A percentile compares a stretch with the other conserved stretches of the same genome.
Conservation (phyloP, 2,329 filamentous ascomycete genomes). For the Emergomyces africanus region DNA sequence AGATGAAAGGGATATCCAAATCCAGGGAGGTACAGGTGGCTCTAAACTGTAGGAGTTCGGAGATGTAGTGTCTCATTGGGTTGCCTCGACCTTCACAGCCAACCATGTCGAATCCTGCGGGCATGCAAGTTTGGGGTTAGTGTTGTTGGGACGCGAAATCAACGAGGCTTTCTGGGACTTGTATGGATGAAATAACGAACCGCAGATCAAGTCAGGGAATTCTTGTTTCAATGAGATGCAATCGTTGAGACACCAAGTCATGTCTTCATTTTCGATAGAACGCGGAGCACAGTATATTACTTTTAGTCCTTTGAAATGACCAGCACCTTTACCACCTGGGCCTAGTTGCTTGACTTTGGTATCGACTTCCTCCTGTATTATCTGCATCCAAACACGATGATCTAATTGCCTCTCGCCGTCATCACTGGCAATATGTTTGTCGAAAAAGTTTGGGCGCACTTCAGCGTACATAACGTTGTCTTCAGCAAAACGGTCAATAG, state of each 20-base stretch:
- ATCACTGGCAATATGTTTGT: constrained; percentile 1
- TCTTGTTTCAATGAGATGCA: constrained; percentile 1
- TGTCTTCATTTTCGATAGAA: constrained; percentile 1
- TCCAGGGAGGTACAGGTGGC: constrained; percentile 67
- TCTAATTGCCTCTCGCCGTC: constrained; percentile 1
- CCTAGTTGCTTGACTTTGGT: not conserved
- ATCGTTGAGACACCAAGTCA: constrained; percentile 3
- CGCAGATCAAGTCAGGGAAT: constrained; percentile 4
- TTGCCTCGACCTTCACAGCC: constrained; percentile 74
- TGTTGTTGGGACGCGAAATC: not conserved
- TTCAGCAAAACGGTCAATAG: constrained; percentile 2
- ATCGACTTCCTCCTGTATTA: not conserved
- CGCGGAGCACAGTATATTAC: constrained; percentile 4
- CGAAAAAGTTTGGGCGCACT: constrained; percentile 4
- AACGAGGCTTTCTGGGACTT: not conserved
- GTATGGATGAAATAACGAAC: not conserved
- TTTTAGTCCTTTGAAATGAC: not conserved
- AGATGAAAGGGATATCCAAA: constrained; percentile 84
- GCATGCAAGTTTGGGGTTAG: not conserved
- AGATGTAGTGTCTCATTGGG: constrained; percentile 61
- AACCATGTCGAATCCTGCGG: constrained; percentile 73
- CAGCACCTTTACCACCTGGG: not conserved
- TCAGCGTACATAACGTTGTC: constrained; percentile 3
- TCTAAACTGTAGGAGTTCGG: constrained; percentile 86
- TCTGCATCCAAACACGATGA: constrained; percentile 1